Evolutionary conservation across 164 flowering plant species (phyloP).

Genomic region (Sextonia rubra): DNA sequence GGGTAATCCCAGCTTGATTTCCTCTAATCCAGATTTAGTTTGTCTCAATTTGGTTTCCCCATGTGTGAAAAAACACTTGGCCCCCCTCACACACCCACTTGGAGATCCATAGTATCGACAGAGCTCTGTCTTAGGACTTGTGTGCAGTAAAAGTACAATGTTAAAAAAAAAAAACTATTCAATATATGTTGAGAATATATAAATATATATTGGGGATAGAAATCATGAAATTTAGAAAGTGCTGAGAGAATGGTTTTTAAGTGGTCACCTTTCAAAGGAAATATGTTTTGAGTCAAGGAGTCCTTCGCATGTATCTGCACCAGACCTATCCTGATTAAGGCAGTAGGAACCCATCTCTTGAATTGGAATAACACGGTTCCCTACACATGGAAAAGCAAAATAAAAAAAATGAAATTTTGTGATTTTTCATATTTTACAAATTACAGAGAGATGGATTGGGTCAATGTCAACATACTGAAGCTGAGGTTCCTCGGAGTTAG

Average conservation of each 20-base stretch:
- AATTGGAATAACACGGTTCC: slow-evolving; percentile 13
- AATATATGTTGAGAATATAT: too few species aligned
- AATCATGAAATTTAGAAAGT: too few species aligned
- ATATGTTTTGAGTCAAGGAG: slow-evolving; percentile 12
- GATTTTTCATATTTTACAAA: neutral
- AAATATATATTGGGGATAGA: too few species aligned
- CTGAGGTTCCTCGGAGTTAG: slow-evolving; percentile 30
- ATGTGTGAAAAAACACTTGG: slow-evolving; percentile 39
- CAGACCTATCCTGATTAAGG: slow-evolving; percentile 11
- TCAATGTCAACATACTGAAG: slow-evolving; percentile 32
- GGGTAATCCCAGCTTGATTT: slow-evolving; percentile 16
- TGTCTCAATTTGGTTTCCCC: slow-evolving; percentile 26
- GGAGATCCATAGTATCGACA: slow-evolving; percentile 41
- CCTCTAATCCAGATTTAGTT: neutral
- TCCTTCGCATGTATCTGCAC: slow-evolving; percentile 18
- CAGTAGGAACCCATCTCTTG: slow-evolving; percentile 15
- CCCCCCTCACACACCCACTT: slow-evolving; percentile 44
- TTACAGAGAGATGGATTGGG: neutral
- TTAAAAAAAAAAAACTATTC: neutral
- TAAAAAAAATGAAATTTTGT: neutral
- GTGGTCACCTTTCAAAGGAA: slow-evolving; percentile 25
- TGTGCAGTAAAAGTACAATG: too few species aligned
- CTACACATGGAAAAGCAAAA: slow-evolving; percentile 20
- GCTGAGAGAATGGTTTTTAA: neutral
- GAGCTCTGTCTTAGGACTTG: slow-evolving; percentile 20